Conservation (phyloP, 108 stramenopile species). For the Nitzschia putrida region DNA sequence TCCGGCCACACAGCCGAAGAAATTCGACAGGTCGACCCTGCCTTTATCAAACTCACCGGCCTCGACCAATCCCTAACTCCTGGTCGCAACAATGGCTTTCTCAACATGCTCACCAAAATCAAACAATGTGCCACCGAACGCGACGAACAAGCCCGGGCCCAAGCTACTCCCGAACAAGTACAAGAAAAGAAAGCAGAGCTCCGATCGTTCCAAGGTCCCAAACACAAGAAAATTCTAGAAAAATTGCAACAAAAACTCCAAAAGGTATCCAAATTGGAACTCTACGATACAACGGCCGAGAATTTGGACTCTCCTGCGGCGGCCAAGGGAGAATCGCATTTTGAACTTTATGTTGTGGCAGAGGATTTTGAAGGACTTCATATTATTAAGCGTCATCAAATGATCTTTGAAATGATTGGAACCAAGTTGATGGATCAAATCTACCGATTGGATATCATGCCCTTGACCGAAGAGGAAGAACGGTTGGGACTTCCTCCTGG, state of each 20-base stretch:
- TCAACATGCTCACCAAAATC: constrained; percentile 94
- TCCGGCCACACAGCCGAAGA: constrained; percentile 72
- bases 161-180: not conserved
- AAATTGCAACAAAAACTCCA: constrained; percentile 56
- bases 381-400: constrained; percentile 89
- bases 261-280: constrained; percentile 63
- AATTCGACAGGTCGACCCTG: constrained; percentile 80
- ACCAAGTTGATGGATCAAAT: constrained; percentile 91
- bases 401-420: constrained; percentile 84
- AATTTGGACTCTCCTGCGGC: constrained; percentile 81
- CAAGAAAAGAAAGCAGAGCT: not conserved
- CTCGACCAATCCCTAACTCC: constrained; percentile 90
- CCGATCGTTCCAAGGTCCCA: constrained; percentile 42
- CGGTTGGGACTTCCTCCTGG: not conserved
- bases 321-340: constrained; percentile 82
- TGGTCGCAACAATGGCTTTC: constrained; percentile 97
- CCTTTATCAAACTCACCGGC: constrained; percentile 85
- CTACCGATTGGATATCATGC: constrained; percentile 86
- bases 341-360: constrained; percentile 80
- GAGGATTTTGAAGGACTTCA: constrained; percentile 89
- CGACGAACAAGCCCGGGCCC: constrained; percentile 30
- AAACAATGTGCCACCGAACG: constrained; percentile 74
- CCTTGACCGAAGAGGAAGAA: constrained; percentile 59
- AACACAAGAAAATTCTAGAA: constrained; percentile 78
- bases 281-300: constrained; percentile 78